Percentiles rank a stretch among this genome's conserved stretches.
These are phyloP conservation scores for Globisporangium radiosum DNA, from an alignment of 352 stramenopile genomes.

Conservation along the genomic window DNA sequence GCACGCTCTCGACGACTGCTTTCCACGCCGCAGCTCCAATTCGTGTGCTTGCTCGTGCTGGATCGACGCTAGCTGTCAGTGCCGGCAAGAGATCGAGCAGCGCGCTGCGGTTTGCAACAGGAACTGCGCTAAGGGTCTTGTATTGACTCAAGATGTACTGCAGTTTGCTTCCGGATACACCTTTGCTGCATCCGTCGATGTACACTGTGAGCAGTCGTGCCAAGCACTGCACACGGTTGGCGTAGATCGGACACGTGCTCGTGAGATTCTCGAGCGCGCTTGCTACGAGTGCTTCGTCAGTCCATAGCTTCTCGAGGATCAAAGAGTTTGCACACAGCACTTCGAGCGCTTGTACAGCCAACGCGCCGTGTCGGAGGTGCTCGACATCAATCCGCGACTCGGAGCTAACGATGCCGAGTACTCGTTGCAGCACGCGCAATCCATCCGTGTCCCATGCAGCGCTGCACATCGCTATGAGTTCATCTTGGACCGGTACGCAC, in stretches of 20 bases:
- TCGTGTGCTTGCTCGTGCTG: background rate
- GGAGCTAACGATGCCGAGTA: background rate
- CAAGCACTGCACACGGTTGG: conserved; percentile 3
- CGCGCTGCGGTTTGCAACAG: conserved; percentile 1
- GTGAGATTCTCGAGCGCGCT: background rate
- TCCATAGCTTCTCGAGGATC: background rate
- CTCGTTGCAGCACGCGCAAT: background rate
- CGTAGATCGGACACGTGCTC: background rate
- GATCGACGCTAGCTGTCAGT: background rate
- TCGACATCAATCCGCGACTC: background rate
- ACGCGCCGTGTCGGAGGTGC: background rate
- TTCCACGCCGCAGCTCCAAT: conserved; percentile 2
- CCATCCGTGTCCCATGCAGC: background rate
- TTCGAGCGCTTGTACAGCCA: conserved; percentile 2
- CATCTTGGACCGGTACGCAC: background rate
- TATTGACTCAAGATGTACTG: background rate
- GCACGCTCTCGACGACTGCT: conserved; percentile 4
- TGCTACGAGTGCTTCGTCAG: background rate
- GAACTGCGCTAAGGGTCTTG: conserved; percentile 1
- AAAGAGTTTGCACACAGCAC: background rate
- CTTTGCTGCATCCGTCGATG: background rate
- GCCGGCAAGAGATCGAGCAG: conserved; percentile 7
- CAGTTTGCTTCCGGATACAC: background rate
- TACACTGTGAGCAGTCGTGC: background rate
- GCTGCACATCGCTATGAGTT: background rate